These are phyloP conservation scores for Skeletonema tropicum DNA, from an alignment of 108 stramenopile genomes.

Conservation along the genomic window DNA sequence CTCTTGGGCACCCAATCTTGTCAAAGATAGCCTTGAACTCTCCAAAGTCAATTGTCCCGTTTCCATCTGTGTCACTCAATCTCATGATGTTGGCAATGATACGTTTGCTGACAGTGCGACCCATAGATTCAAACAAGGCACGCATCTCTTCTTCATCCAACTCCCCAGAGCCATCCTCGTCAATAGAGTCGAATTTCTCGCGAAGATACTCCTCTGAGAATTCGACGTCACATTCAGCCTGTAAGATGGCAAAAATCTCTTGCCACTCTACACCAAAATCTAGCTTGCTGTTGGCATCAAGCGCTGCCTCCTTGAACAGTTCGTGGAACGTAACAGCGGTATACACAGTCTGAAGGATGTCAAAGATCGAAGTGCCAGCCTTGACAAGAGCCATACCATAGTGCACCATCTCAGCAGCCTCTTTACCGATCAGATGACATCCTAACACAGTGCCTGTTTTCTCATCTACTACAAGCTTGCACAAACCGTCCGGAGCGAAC, in stretches of 20 bases:
- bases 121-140: conserved; percentile 7
- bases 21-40: conserved; percentile 19
- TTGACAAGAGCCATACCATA: conserved; percentile 40
- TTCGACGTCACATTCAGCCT: not conserved
- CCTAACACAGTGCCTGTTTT: conserved; percentile 14
- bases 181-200: conserved; percentile 11
- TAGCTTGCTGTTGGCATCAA: conserved; percentile 19
- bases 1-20: conserved; percentile 1
- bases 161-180: conserved; percentile 20
- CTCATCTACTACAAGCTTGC: conserved; percentile 19
- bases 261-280: conserved; percentile 28
- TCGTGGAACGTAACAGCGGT: conserved; percentile 39
- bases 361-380: conserved; percentile 8
- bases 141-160: conserved; percentile 20
- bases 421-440: conserved; percentile 27
- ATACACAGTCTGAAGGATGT: conserved; percentile 18
- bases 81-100: conserved; percentile 17
- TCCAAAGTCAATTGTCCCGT: conserved; percentile 24
- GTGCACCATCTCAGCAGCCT: conserved; percentile 34
- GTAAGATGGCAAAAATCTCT: conserved; percentile 7
- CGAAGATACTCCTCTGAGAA: conserved; percentile 12
- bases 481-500: conserved; percentile 36
- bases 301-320: conserved; percentile 27
- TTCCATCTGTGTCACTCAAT: conserved; percentile 17
- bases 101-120: conserved; percentile 11